Base-by-base conservation (phyloP, 2,329 filamentous ascomycete genomes). In the Whalleya microplaca region DNA sequence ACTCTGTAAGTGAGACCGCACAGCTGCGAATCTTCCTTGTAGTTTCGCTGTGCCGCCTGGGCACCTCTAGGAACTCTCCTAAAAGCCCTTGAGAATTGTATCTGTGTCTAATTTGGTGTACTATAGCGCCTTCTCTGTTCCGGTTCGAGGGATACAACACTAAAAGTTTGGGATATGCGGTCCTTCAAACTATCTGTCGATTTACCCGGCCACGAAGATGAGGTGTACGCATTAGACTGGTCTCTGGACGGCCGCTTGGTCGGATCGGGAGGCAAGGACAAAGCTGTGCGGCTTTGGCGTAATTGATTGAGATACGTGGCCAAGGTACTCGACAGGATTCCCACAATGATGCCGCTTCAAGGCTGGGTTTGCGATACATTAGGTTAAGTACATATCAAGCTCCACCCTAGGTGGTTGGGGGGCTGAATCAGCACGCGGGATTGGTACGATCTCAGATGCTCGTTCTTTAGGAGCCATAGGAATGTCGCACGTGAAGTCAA, bases 181-280 rank as follows among this genome's bases (percentile, higher is more conserved):
- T 91, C 89, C 1, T 90, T 88, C 48, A 96, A 96, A 75, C 76
- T 99, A 56, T 84, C 86, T 2, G 77, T 78, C 46, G 93, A 97
- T 76, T 78, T 98, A 45, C 92, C 93, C 0, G 92, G 94, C 0
- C 94, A 98, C 72, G 85, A 91, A 71, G 94, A 96, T 68, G 91
- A 97, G 72, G 93, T 97, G 0, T 97, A 93, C 73, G 92, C 93
- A 0, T 87, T 97, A 12, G 94, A 98, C 72, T 98, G 94, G 95
- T 93, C 90, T 65, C 89, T 92, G 0, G 93, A 97, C 71, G 95
- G 95, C 8, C 84, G 91, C 65, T 87, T 88, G 66, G 93, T 98
- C 16, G 92, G 88, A 18, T 96, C 92, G 72, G 95, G 93, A 52
- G 95, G 95, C 9, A 94, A 94, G 72, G 95, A 99, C 73, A 97